Evolutionary conservation across 306 rosid genomes (phyloP).

Genomic region (Hippophae rhamnoides): DNA sequence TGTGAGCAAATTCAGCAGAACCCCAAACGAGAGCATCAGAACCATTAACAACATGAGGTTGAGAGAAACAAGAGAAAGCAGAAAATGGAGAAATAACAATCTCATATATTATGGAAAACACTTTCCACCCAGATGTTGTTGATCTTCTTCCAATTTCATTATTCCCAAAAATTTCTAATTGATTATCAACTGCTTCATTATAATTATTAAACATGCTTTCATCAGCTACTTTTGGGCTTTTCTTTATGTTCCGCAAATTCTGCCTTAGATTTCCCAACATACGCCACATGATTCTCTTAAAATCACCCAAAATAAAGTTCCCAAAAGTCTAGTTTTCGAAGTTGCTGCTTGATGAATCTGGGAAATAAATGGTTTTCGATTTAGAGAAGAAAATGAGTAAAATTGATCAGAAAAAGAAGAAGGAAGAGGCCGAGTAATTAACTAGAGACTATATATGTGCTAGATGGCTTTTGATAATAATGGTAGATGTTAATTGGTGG

Average conservation of each 20-base stretch:
- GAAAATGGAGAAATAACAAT: conserved; percentile 61
- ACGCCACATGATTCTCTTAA: conserved; percentile 27
- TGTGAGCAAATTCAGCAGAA: conserved; percentile 46
- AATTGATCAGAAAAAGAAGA: background rate
- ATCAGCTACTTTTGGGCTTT: conserved; percentile 75
- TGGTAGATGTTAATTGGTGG: no score
- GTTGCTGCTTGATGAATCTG: no score
- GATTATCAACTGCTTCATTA: conserved; percentile 12
- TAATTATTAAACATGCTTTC: conserved; percentile 51
- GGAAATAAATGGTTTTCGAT: background rate
- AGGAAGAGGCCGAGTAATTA: conserved; percentile 12
- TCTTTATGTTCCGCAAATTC: conserved; percentile 42
- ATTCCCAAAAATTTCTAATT: conserved; percentile 23
- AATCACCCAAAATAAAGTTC: background rate
- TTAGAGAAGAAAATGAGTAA: no score
- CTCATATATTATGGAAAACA: conserved; percentile 35
- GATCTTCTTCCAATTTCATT: conserved; percentile 21
- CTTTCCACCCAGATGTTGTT: conserved; percentile 33
- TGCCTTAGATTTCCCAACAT: conserved; percentile 32
- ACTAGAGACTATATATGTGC: conserved; percentile 25
- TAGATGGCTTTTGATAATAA: conserved; percentile 23
- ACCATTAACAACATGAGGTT: conserved; percentile 43
- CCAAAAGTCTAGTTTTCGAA: no score
- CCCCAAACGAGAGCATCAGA: conserved; percentile 58
- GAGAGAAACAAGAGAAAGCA: conserved; percentile 62